A percentile compares a stretch with the other conserved stretches of the same genome.
Evolutionary conservation across 2,329 filamentous ascomycete genomes (phyloP).

Genomic region (Biscogniauxia mediterranea): DNA sequence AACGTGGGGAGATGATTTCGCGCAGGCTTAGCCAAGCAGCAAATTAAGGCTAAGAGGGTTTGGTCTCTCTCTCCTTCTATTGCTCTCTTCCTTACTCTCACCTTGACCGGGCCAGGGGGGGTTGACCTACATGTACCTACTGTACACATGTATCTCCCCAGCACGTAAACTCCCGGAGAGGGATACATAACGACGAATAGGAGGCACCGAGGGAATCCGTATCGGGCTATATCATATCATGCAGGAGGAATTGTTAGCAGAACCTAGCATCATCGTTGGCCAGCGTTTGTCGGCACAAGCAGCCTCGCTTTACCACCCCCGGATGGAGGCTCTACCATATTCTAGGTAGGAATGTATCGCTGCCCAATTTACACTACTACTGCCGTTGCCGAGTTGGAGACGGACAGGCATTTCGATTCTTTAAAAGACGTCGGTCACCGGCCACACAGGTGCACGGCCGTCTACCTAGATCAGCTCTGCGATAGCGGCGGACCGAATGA

Average conservation of each 20-base stretch:
- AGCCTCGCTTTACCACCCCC: conserved; percentile 1
- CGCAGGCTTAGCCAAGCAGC: not conserved
- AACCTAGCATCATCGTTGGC: not conserved
- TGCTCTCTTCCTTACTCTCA: not conserved
- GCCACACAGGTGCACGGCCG: not conserved
- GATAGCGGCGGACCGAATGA: not conserved
- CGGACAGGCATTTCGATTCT: not conserved
- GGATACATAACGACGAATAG: not conserved
- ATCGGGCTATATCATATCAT: not conserved
- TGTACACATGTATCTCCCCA: not conserved
- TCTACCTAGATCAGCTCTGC: not conserved
- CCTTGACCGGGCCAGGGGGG: not conserved
- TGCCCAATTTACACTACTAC: conserved; percentile 18
- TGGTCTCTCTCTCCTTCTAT: not conserved
- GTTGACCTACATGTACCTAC: not conserved
- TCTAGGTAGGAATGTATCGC: conserved; percentile 17
- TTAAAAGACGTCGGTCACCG: not conserved
- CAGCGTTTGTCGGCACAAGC: not conserved
- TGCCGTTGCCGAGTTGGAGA: not conserved
- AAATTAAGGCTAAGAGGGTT: not conserved
- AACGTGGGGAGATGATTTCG: not conserved
- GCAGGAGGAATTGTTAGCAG: not conserved
- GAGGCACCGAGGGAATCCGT: not conserved
- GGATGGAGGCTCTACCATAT: not conserved
- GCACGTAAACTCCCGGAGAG: not conserved